Base-by-base conservation (phyloP, 768 basidiomycete species). In the Nidularia pulvinata region DNA sequence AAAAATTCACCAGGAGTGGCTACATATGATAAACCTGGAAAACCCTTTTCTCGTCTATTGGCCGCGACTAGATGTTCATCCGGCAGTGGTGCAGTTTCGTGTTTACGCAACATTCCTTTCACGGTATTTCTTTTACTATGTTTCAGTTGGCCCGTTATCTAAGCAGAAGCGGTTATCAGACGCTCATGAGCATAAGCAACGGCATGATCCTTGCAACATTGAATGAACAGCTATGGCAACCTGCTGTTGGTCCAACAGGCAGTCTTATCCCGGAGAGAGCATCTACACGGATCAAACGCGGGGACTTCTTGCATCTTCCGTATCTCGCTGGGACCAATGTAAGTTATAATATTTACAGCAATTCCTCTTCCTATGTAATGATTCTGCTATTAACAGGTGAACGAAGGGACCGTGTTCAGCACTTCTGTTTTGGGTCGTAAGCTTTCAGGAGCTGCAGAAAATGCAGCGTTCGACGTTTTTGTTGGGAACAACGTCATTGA, bases 191-290 rank as follows among this genome's bases (percentile, higher is more conserved):
- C 50, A 74, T 76, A 44, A 78, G 74, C 42, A 81, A 82, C 56
- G 46, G 56, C 0, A 73, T 85, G 76, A 78, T 80, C 7, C 48
- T 19, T 0, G 49, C 67, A 0, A 78, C 77, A 1, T 62, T 85
- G 30, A 84, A 85, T 49, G 14, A 53, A 0, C 84, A 86, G 56
- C 65, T 84, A 4, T 85, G 84, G 84, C 71, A 85, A 56, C 83
- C 84, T 0, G 55, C 81, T 0, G 72, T 83, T 4, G 83, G 83
- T 0, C 78, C 79, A 1, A 50, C 65, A 0, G 81, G 80, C 1
- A 84, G 80, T 59, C 69, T 84, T 49, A 62, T 78, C 16, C 62
- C 79, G 0, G 74, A 70, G 49, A 62, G 76, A 39, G 77, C 81
- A 4, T 84, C 83, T 1, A 51, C 61, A 5, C 70, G 69, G 37